A percentile compares a stretch with the other conserved stretches of the same genome.
phyloP scores from a whole-genome alignment of 139 green algal genomes.

The Monoraphidium neglectum region DNA sequence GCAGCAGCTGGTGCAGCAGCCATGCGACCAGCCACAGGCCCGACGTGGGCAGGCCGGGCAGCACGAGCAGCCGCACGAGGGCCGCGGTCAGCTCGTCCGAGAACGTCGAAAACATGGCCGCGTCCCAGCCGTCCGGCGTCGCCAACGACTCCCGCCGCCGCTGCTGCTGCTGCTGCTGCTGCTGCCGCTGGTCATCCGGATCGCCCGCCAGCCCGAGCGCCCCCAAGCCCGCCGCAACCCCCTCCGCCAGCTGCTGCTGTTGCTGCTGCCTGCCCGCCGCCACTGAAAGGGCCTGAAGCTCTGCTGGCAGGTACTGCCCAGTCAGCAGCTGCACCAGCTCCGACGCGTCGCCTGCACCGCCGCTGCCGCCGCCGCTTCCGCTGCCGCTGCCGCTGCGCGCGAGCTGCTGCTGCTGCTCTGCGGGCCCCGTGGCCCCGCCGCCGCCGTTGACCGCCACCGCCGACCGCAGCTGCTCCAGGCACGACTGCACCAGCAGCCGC shows the following conservation, averaged over 20 bases:
- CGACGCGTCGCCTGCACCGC: neutral
- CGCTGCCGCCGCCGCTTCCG: slow-evolving; percentile 19
- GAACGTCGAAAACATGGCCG: neutral
- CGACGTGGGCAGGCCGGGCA: slow-evolving; percentile 44
- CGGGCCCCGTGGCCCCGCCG: no score
- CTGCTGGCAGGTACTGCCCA: no score
- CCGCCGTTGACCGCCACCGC: no score
- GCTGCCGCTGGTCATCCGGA: neutral
- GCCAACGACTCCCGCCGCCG: neutral
- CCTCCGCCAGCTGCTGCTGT: neutral
- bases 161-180: slow-evolving; percentile 9
- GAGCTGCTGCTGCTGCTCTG: slow-evolving; percentile 5
- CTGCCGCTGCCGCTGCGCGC: neutral
- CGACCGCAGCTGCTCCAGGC: neutral
- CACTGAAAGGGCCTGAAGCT: no score
- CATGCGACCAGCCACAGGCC: slow-evolving; percentile 49
- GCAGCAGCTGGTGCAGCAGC: slow-evolving; percentile 61
- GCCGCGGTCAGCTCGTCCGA: slow-evolving; percentile 6
- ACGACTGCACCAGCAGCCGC: neutral
- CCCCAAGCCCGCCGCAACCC: neutral
- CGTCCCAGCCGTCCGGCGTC: no score
- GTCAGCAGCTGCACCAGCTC: neutral
- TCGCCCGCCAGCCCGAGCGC: neutral
- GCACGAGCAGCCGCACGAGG: slow-evolving; percentile 17
- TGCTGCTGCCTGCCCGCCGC: neutral